phyloP scores from a whole-genome alignment of 2,329 filamentous ascomycete genomes.

The Aspergillus sclerotialis region DNA sequence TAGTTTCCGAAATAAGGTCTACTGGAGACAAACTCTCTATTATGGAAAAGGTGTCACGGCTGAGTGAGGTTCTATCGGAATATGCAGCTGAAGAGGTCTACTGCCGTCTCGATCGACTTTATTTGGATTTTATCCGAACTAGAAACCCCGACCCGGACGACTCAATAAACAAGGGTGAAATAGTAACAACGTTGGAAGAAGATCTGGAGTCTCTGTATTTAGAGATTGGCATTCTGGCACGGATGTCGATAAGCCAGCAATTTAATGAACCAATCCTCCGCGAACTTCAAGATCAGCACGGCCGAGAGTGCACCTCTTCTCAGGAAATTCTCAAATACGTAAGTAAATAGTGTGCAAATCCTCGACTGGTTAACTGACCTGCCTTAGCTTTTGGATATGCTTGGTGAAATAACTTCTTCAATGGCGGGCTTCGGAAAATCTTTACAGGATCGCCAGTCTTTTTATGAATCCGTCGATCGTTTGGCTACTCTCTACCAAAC shows the following conservation, averaged over 20 bases:
- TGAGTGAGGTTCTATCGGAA: slow-evolving; percentile 23
- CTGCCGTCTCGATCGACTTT: slow-evolving; percentile 33
- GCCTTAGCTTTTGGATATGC: slow-evolving; percentile 23
- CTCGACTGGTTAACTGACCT: slow-evolving; percentile 7
- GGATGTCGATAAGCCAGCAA: slow-evolving; percentile 37
- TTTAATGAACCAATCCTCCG: slow-evolving; percentile 34
- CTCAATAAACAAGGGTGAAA: slow-evolving; percentile 8
- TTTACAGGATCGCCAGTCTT: slow-evolving; percentile 27
- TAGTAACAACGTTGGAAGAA: slow-evolving; percentile 21
- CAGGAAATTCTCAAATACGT: slow-evolving; percentile 30
- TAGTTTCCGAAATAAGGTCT: slow-evolving; percentile 21
- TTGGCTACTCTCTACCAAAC: slow-evolving; percentile 24
- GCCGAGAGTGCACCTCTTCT: slow-evolving; percentile 20
- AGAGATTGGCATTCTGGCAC: slow-evolving; percentile 32
- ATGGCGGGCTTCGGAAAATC: slow-evolving; percentile 20
- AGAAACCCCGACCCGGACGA: slow-evolving; percentile 1
- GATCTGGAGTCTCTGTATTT: slow-evolving; percentile 34
- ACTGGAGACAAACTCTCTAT: slow-evolving; percentile 21
- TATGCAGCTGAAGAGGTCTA: slow-evolving; percentile 31
- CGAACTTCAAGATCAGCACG: slow-evolving; percentile 26
- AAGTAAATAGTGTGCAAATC: slow-evolving; percentile 4
- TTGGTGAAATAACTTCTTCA: slow-evolving; percentile 27
- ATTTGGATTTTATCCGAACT: slow-evolving; percentile 23
- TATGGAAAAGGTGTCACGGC: slow-evolving; percentile 20
- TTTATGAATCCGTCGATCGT: slow-evolving; percentile 25